These are phyloP conservation scores for Breviolum minutum DNA, from an alignment of 73 alveolate genomes.

Conservation along the genomic window DNA sequence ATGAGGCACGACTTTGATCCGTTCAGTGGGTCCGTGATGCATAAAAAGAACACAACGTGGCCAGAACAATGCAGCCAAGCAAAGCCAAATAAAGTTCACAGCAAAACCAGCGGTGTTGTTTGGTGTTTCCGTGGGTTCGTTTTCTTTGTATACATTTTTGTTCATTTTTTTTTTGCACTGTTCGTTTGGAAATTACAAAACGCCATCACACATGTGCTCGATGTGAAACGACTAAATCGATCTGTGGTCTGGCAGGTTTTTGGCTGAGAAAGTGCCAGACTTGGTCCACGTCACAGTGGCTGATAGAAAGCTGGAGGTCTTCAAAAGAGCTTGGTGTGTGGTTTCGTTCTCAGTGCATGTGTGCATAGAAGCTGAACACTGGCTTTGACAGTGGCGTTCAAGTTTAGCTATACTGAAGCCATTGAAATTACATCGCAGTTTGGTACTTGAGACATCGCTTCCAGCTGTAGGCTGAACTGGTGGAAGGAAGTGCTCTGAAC, in stretches of 20 bases:
- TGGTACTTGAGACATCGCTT: background rate
- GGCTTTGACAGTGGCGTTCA: no score
- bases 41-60: no score
- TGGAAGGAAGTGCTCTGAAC: conserved; percentile 32
- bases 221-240: background rate
- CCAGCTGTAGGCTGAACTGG: conserved; percentile 14
- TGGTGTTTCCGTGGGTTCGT: background rate
- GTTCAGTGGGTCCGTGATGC: background rate
- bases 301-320: background rate
- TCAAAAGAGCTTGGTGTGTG: conserved; percentile 37
- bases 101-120: background rate
- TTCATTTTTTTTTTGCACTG: background rate
- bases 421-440: background rate
- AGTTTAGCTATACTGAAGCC: background rate
- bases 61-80: background rate
- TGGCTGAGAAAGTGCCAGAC: conserved; percentile 4
- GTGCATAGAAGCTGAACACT: no score
- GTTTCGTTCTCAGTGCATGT: background rate
- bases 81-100: background rate
- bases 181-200: background rate
- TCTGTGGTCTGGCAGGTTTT: background rate
- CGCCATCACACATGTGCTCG: no score
- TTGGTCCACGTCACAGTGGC: conserved; percentile 48
- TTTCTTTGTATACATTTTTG: no score
- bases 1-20: background rate